Evolutionary conservation across 2,329 filamentous ascomycete species (phyloP).

Genomic region (Ceratocystis ficicola): DNA sequence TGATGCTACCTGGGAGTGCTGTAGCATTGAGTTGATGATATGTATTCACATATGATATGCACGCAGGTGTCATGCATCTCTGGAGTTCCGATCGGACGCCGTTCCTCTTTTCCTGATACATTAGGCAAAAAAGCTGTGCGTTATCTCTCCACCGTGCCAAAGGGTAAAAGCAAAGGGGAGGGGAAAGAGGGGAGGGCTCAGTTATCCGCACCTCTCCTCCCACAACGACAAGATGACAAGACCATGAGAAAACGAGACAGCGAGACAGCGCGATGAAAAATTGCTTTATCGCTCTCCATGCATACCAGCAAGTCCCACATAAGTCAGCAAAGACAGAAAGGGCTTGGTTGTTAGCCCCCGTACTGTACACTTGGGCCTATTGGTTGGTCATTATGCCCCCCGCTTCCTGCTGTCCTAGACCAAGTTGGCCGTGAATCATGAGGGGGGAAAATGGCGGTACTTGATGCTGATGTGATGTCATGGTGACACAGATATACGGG

Average conservation of each 20-base stretch:
- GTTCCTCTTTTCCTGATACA: not conserved
- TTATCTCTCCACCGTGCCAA: not conserved
- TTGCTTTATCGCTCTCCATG: not conserved
- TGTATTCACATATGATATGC: too few relatives aligned
- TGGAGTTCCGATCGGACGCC: too few relatives aligned
- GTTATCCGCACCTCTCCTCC: too few relatives aligned
- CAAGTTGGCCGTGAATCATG: conserved; percentile 4
- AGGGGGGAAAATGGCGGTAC: not conserved
- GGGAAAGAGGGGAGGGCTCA: not conserved
- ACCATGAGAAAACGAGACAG: not conserved
- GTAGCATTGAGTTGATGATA: too few relatives aligned
- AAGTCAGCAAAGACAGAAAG: not conserved
- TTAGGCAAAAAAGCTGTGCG: not conserved
- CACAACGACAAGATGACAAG: not conserved
- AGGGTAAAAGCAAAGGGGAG: not conserved
- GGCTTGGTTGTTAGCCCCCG: not conserved
- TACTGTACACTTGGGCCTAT: too few relatives aligned
- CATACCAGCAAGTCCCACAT: not conserved
- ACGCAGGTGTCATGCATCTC: too few relatives aligned
- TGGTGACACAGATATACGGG: conserved; percentile 5
- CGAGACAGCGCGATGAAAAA: not conserved
- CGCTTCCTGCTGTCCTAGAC: not conserved
- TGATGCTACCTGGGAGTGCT: too few relatives aligned
- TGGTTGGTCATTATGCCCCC: not conserved
- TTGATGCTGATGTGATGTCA: not conserved